Evolutionary conservation across 495 filamentous ascomycete species (phyloP).

Genomic region (Penicillium ochrochloron): DNA sequence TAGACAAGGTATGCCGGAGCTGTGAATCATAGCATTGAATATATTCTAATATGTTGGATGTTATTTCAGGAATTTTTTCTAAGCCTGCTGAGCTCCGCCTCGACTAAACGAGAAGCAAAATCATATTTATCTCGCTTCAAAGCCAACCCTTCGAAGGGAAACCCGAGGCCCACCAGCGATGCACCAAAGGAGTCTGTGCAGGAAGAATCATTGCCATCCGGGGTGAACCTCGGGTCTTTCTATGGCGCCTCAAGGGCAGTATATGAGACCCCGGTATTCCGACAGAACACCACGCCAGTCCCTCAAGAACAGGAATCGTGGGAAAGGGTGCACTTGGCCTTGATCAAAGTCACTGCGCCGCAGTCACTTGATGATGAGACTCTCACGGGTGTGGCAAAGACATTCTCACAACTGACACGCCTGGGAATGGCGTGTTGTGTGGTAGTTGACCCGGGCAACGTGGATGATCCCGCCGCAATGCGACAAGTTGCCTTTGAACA

Average conservation of each 20-base stretch:
- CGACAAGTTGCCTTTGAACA: constrained; percentile 60
- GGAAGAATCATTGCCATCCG: constrained; percentile 37
- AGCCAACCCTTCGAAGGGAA: constrained; percentile 38
- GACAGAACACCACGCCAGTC: constrained; percentile 49
- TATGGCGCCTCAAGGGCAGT: constrained; percentile 64
- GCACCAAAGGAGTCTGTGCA: constrained; percentile 23
- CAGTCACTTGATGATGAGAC: constrained; percentile 68
- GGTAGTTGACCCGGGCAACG: constrained; percentile 70
- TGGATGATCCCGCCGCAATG: constrained; percentile 38
- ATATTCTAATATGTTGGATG: background rate
- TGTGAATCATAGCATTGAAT: background rate
- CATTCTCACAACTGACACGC: constrained; percentile 77
- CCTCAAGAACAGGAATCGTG: constrained; percentile 34
- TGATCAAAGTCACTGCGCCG: constrained; percentile 81
- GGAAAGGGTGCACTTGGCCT: constrained; percentile 71
- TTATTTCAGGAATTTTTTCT: constrained; percentile 73
- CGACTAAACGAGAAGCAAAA: constrained; percentile 89
- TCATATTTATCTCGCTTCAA: constrained; percentile 83
- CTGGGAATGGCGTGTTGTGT: constrained; percentile 82
- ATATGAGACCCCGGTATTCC: constrained; percentile 66
- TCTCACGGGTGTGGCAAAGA: constrained; percentile 77
- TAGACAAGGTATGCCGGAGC: constrained; percentile 44
- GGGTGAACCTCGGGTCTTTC: constrained; percentile 66
- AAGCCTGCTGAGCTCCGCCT: constrained; percentile 78
- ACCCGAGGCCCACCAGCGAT: constrained; percentile 24